Base-by-base conservation (phyloP, 345 rosid species). In the Dovyalis caffra region DNA sequence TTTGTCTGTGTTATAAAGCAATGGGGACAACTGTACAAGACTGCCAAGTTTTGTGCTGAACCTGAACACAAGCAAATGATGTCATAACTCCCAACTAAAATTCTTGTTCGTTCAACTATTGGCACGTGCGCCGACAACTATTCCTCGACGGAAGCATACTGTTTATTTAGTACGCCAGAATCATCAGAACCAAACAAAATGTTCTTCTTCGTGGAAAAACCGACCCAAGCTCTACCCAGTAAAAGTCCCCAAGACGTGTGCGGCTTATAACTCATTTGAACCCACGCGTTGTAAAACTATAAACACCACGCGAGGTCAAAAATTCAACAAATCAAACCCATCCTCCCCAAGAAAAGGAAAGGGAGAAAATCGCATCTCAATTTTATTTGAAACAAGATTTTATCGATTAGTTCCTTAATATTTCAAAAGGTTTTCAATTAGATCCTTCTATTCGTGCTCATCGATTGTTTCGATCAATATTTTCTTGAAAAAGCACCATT, bases 311-410 rank as follows among this genome's bases (percentile, higher is more conserved):
- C 67, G 61, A 75, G 26, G 73, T 62, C 58, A 61, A 68, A 43
- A 29, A 14, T 28, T n/a, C 61, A 56, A 63, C 29, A 57, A 47
- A 20, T 61, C 33, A 25, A 76, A 56, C 28, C 73, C 76, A 33
- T 47, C n/a, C 20, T 26, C 4, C 83, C 56, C 56, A 69, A 68
- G 76, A 76, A 78, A 77, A 83, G 4, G 76, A 76, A 68, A 14
- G 20, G 63, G 65, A 51, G 58, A 72, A 12, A 67, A 1, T 57
- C 31, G 69, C 63, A 60, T 25, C 28, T 4, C 21, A 11, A 15
- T n/a, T 57, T 21, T 29, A 37, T 11, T 3, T 14, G 14, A 43
- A 43, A 43, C 47, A 43, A 43, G 14, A 43, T 16, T 14, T 12
- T 16, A 43, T 14, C 47, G 14, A 43, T 43, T 3, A 43, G 18